Evolutionary conservation across 345 rosid genomes (phyloP), one percentile per base, ranked within the genome.

Genomic region (Lenwebbia sp.): DNA sequence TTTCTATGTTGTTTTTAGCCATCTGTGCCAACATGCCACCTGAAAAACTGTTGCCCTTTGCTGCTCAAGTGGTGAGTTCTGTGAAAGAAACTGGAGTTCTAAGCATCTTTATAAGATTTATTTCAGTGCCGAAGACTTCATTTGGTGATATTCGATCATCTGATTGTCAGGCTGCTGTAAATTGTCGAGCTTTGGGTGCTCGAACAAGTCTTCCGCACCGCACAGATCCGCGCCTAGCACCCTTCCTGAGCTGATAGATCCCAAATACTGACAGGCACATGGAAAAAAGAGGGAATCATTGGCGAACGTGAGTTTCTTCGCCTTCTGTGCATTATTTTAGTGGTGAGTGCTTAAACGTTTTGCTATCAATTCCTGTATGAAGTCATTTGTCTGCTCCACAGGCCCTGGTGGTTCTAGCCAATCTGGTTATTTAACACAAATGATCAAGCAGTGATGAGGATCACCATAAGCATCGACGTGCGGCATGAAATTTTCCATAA

Each of bases 151-250:
- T 76, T 84, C 82, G 60, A 86, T 33, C 17, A 2, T 74, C 83
- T 50, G 3, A 54, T 75, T 85, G 55, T 90, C 94, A 95, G 99
- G 98, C 99, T 21, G 97, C 94, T 54, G 89, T 88, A 62, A 90
- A 92, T 28, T 95, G 98, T 90, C 92, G 97, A 90, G 95, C 92
- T 58, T 89, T 96, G 89, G 99, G 98, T 86, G 98, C 97, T 70
- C 94, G 98, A 83, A 85, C 93, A 0, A 93, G 92, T 88, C 98
- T 96, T 90, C 99, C 96, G 11, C 84, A 40, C 85, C 91, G 85
- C 49, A 85, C 91, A 3, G 95, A 95, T 87, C 90, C 95, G 12
- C 90, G 92, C 78, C 88, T 96, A 86, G 89, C 85, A 11, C 75
- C 93, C 40, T 92, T 94, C 86, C 86, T 91, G 58, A 37, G 25